These are phyloP conservation scores for Tolypocladium inflatum DNA, from an alignment of 2,329 filamentous ascomycete species.

Conservation along the genomic window DNA sequence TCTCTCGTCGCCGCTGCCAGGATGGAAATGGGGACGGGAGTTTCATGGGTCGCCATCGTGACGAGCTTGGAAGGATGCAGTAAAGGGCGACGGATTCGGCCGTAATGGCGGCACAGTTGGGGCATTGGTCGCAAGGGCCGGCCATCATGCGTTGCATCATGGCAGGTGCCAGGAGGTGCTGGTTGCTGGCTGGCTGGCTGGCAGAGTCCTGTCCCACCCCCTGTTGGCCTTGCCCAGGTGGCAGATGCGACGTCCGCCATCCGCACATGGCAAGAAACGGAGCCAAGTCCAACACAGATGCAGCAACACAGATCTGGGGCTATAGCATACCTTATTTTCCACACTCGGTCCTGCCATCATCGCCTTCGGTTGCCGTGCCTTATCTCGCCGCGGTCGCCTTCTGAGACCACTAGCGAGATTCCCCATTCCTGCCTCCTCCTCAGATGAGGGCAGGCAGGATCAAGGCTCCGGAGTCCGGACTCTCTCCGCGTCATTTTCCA, in stretches of 20 bases:
- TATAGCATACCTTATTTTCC: neutral
- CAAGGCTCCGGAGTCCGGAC: neutral
- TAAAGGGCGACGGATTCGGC: neutral
- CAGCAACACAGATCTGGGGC: neutral
- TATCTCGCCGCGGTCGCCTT: neutral
- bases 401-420: neutral
- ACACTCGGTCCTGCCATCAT: neutral
- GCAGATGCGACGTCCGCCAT: neutral
- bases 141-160: neutral
- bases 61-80: neutral
- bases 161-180: neutral
- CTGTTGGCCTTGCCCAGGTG: neutral
- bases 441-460: neutral
- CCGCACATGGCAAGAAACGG: neutral
- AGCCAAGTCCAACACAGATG: neutral
- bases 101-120: neutral
- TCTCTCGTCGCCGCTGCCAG: too few relatives aligned
- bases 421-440: neutral
- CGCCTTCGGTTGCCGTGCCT: neutral
- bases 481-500: constrained; percentile 18
- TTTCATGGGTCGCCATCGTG: neutral
- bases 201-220: neutral
- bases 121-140: neutral
- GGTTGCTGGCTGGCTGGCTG: neutral
- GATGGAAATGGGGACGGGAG: too few relatives aligned